Percentiles rank a stretch among this genome's conserved stretches.
Conservation (phyloP, 2,329 filamentous ascomycete species). For the Colletotrichum sp. region DNA sequence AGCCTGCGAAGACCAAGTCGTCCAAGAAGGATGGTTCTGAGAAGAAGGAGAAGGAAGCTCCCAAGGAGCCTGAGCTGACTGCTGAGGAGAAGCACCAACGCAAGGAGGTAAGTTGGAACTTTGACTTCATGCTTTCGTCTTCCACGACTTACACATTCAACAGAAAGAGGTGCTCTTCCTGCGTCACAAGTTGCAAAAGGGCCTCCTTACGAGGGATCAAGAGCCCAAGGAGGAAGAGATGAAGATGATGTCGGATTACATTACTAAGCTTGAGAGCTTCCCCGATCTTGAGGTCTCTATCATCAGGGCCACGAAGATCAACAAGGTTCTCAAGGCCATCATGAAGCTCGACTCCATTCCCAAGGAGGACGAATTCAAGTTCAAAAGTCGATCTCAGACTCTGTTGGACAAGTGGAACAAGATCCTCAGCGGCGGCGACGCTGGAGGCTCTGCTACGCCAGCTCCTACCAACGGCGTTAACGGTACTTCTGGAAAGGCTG, state of each 20-base stretch:
- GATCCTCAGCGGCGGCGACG: constrained; percentile 68
- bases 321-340: constrained; percentile 96
- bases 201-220: constrained; percentile 83
- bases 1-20: constrained; percentile 60
- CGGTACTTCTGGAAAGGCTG: constrained; percentile 40
- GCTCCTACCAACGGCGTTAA: constrained; percentile 52
- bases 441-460: constrained; percentile 33
- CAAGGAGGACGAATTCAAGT: constrained; percentile 85
- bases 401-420: constrained; percentile 91
- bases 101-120: constrained; percentile 55
- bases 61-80: constrained; percentile 62
- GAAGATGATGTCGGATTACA: constrained; percentile 76
- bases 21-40: constrained; percentile 58
- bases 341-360: constrained; percentile 87
- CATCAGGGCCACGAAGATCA: constrained; percentile 92
- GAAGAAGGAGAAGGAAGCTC: constrained; percentile 56
- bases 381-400: constrained; percentile 81
- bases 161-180: constrained; percentile 87
- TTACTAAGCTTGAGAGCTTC: constrained; percentile 80
- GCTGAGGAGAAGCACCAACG: constrained; percentile 61
- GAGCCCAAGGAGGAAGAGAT: constrained; percentile 88
- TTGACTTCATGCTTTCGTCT: not conserved
- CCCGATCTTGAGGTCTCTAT: constrained; percentile 85
- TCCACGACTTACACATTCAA: constrained; percentile 35
- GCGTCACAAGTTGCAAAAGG: constrained; percentile 93